Percentiles rank a stretch among this genome's conserved stretches.
Conservation (phyloP, 129 eudicot genomes). For the Flaveria linearis region DNA sequence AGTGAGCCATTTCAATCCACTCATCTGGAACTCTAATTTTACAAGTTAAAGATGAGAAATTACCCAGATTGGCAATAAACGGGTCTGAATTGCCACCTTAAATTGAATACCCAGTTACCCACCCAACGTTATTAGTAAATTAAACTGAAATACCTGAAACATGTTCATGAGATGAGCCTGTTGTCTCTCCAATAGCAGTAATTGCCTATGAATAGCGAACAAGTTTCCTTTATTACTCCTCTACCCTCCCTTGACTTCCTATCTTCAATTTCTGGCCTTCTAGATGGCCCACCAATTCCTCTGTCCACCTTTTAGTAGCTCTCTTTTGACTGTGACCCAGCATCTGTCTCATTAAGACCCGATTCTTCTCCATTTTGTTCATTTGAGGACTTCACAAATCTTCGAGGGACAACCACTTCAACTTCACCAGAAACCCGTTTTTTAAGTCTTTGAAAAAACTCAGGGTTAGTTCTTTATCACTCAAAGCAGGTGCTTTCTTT, state of each 20-base stretch:
- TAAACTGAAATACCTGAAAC: slow-evolving; percentile 65
- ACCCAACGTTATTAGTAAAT: background rate
- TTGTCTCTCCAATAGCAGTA: slow-evolving; percentile 82
- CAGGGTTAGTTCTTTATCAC: slow-evolving; percentile 82
- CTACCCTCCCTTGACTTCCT: slow-evolving; percentile 47
- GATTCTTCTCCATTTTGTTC: slow-evolving; percentile 44
- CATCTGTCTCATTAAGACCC: slow-evolving; percentile 40
- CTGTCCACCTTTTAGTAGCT: slow-evolving; percentile 44
- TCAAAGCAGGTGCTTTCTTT: slow-evolving; percentile 75
- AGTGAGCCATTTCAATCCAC: too few species aligned
- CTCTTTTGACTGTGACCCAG: slow-evolving; percentile 41
- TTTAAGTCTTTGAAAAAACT: slow-evolving; percentile 89
- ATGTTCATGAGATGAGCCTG: slow-evolving; percentile 93
- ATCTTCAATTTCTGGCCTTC: slow-evolving; percentile 61
- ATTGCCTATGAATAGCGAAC: slow-evolving; percentile 92
- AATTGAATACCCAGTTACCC: background rate
- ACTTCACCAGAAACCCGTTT: slow-evolving; percentile 76
- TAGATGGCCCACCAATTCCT: slow-evolving; percentile 39
- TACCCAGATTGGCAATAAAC: background rate
- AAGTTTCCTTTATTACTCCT: slow-evolving; percentile 75
- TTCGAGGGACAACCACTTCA: slow-evolving; percentile 90
- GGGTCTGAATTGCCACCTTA: background rate
- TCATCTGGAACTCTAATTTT: background rate
- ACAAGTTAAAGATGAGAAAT: background rate
- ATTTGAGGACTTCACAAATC: slow-evolving; percentile 58